phyloP scores from a whole-genome alignment of 371 early-diverging fungal species.

The Mucor lusitanicus region DNA sequence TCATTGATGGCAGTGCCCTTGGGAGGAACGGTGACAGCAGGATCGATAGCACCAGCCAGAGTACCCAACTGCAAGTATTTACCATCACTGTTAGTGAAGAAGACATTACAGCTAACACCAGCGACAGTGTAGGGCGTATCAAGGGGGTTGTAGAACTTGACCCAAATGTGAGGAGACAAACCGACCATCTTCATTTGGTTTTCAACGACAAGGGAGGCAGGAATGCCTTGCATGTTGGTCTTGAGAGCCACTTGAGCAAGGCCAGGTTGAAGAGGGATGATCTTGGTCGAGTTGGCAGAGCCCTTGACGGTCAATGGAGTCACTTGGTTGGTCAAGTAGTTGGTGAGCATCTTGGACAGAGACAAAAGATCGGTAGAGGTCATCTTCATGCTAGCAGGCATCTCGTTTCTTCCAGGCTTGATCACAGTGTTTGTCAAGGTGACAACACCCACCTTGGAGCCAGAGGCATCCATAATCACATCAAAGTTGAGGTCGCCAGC shows the following conservation, averaged over 20 bases:
- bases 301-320: constrained; percentile 50
- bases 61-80: constrained; percentile 22
- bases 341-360: constrained; percentile 30
- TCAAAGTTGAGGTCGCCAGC: constrained; percentile 52
- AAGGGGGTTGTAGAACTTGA: constrained; percentile 52
- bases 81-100: neutral
- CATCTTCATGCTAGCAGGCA: constrained; percentile 32
- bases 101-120: constrained; percentile 5
- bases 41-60: constrained; percentile 25
- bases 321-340: constrained; percentile 38
- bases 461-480: constrained; percentile 38
- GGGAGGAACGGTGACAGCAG: constrained; percentile 34
- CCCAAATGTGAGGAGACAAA: constrained; percentile 16
- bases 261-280: constrained; percentile 49
- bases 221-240: constrained; percentile 45
- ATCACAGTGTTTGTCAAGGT: constrained; percentile 41
- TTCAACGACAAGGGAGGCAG: constrained; percentile 27
- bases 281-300: constrained; percentile 33
- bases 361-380: constrained; percentile 20
- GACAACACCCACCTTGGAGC: constrained; percentile 42
- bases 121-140: constrained; percentile 44
- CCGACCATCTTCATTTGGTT: constrained; percentile 20
- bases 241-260: constrained; percentile 42
- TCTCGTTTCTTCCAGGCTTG: constrained; percentile 44
- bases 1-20: constrained; percentile 22